Conservation (phyloP, 1,139 yeast species). For the Hyphopichia fennica region DNA sequence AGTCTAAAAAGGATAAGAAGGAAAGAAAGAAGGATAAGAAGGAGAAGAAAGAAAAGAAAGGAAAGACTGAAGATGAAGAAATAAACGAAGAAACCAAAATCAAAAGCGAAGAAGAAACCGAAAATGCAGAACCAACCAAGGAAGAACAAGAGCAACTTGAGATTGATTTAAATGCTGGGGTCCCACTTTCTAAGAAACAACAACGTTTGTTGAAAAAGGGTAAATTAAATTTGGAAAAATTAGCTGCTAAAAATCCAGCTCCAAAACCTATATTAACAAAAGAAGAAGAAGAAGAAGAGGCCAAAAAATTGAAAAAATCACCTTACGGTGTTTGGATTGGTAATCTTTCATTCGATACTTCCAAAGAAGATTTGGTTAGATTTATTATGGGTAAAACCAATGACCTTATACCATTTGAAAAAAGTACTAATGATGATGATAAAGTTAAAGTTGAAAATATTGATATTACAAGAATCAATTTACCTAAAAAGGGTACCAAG, state of each 20-base stretch:
- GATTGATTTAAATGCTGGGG: conserved; percentile 72
- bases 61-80: conserved; percentile 16
- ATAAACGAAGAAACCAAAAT: conserved; percentile 15
- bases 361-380: conserved; percentile 67
- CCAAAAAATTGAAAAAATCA: conserved; percentile 37
- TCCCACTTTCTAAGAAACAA: conserved; percentile 90
- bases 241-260: conserved; percentile 50
- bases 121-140: conserved; percentile 13
- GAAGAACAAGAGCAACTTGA: conserved; percentile 60
- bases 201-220: conserved; percentile 84
- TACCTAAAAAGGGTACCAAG: conserved; percentile 64
- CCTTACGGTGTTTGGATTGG: conserved; percentile 92
- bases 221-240: conserved; percentile 58
- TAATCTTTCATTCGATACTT: conserved; percentile 82
- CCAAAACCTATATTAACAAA: conserved; percentile 36
- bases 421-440: conserved; percentile 34
- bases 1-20: conserved; percentile 27
- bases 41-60: neutral
- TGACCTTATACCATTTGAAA: conserved; percentile 18
- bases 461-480: conserved; percentile 61
- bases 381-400: conserved; percentile 64
- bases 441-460: conserved; percentile 41
- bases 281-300: conserved; percentile 28
- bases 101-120: conserved; percentile 13
- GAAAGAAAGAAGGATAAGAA: conserved; percentile 7